phyloP scores from a whole-genome alignment of 2,329 filamentous ascomycete genomes.

The Atkinsonella texensis region DNA sequence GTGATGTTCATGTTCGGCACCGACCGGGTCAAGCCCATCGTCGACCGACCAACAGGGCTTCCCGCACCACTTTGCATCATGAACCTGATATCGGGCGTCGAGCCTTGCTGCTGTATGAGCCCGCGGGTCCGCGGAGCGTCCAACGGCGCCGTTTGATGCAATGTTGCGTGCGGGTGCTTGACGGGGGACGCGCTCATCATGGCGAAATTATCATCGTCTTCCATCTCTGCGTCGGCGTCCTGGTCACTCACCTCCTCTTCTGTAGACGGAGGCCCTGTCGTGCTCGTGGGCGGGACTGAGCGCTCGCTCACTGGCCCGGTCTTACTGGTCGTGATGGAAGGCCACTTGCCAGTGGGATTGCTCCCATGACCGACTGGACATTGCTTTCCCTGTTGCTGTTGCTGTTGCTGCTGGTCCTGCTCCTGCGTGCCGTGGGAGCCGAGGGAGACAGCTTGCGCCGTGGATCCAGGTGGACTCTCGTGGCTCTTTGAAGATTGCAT shows the following conservation, averaged over 20 bases:
- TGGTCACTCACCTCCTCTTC: constrained; percentile 25
- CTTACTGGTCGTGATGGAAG: constrained; percentile 24
- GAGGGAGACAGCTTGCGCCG: constrained; percentile 12
- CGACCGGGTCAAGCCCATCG: constrained; percentile 29
- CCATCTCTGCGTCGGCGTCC: constrained; percentile 39
- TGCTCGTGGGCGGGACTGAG: constrained; percentile 18
- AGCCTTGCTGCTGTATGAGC: constrained; percentile 20
- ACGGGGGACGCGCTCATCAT: constrained; percentile 32
- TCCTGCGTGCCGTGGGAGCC: constrained; percentile 13
- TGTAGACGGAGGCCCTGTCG: constrained; percentile 26
- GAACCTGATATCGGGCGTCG: constrained; percentile 25
- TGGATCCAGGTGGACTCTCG: constrained; percentile 13
- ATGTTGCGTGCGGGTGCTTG: constrained; percentile 23
- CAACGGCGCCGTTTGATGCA: constrained; percentile 29
- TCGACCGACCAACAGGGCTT: constrained; percentile 22
- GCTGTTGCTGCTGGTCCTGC: constrained; percentile 11
- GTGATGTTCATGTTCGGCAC: constrained; percentile 35
- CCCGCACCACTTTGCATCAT: constrained; percentile 29
- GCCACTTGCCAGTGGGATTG: constrained; percentile 12
- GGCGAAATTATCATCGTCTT: constrained; percentile 44
- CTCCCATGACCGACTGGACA: background rate
- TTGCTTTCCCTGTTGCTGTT: constrained; percentile 8
- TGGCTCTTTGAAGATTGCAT: constrained; percentile 10
- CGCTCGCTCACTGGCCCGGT: constrained; percentile 23
- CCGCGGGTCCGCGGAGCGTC: constrained; percentile 31